Conservation (phyloP, 805 yeast genomes). For the Cyberlindnera mrakii region DNA sequence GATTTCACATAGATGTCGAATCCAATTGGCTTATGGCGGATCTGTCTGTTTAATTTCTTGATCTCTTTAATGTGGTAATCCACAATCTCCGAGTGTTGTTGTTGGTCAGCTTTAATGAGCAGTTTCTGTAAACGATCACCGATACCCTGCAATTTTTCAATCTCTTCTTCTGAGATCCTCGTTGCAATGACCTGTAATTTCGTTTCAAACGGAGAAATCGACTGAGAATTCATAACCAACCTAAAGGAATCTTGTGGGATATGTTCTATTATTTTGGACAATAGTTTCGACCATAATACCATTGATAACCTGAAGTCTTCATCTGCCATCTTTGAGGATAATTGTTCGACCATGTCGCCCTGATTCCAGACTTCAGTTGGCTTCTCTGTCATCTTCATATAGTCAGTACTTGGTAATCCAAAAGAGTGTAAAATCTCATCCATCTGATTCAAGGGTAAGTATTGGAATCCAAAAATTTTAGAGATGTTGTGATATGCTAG, state of each 20-base stretch:
- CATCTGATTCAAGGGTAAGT: conserved; percentile 66
- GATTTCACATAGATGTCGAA: conserved; percentile 33
- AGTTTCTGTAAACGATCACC: conserved; percentile 11
- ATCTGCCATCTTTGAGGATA: conserved; percentile 45
- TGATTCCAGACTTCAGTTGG: conserved; percentile 7
- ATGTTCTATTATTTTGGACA: conserved; percentile 33
- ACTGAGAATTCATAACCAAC: conserved; percentile 23
- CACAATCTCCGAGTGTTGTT: conserved; percentile 8
- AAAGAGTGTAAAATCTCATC: conserved; percentile 57
- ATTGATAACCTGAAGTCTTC: conserved; percentile 61
- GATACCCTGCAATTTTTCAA: conserved; percentile 17
- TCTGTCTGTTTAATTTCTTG: conserved; percentile 14
- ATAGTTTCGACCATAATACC: conserved; percentile 40
- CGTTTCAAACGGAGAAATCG: conserved; percentile 17
- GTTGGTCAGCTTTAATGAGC: conserved; percentile 4
- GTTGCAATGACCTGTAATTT: conserved; percentile 28
- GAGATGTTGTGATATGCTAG: conserved; percentile 84
- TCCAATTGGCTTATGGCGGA: conserved; percentile 28
- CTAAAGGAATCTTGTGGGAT: conserved; percentile 31
- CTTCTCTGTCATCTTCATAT: conserved; percentile 2
- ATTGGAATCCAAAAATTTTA: conserved; percentile 84
- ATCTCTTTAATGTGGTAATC: conserved; percentile 16
- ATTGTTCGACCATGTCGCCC: conserved; percentile 9
- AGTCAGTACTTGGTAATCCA: conserved; percentile 19
- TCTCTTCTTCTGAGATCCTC: conserved; percentile 26